A percentile compares a stretch with the other conserved stretches of the same genome.
These are phyloP conservation scores for Mucor plumbeus DNA, from an alignment of 371 early-diverging fungal species.

Conservation along the genomic window DNA sequence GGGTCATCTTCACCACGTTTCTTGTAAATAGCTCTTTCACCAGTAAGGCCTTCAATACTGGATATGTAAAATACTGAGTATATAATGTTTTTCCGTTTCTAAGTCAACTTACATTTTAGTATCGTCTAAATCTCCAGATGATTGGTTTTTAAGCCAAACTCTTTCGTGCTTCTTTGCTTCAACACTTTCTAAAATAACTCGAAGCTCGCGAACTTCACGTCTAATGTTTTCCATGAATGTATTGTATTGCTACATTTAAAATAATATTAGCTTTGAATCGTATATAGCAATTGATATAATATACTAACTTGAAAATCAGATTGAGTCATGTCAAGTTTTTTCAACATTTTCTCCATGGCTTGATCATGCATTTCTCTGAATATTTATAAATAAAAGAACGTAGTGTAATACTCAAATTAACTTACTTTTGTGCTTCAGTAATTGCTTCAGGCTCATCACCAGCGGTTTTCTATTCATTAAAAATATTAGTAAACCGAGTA, in stretches of 20 bases:
- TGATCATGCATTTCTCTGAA: slow-evolving; percentile 69
- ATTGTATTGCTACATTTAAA: slow-evolving; percentile 45
- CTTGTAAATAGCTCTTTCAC: slow-evolving; percentile 82
- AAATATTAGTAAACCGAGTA: too few species aligned
- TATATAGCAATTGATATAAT: background rate
- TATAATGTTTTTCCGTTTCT: background rate
- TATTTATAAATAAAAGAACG: too few species aligned
- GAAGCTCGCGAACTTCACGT: slow-evolving; percentile 76
- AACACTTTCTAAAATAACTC: slow-evolving; percentile 77
- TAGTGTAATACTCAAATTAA: background rate
- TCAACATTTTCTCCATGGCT: slow-evolving; percentile 67
- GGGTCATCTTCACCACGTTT: slow-evolving; percentile 81
- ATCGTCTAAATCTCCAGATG: slow-evolving; percentile 85
- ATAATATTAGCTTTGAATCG: background rate
- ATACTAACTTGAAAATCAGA: slow-evolving; percentile 62
- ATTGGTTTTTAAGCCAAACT: slow-evolving; percentile 83
- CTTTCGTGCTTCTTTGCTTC: slow-evolving; percentile 86
- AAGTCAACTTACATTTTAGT: slow-evolving; percentile 62
- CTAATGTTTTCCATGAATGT: slow-evolving; percentile 66
- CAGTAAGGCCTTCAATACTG: slow-evolving; percentile 78
- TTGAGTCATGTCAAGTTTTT: slow-evolving; percentile 73
- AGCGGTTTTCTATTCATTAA: slow-evolving; percentile 38
- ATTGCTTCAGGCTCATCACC: slow-evolving; percentile 56
- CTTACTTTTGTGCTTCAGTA: slow-evolving; percentile 62
- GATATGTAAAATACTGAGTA: background rate